phyloP scores from a whole-genome alignment of 805 yeast genomes.

The Candida chilensis region DNA sequence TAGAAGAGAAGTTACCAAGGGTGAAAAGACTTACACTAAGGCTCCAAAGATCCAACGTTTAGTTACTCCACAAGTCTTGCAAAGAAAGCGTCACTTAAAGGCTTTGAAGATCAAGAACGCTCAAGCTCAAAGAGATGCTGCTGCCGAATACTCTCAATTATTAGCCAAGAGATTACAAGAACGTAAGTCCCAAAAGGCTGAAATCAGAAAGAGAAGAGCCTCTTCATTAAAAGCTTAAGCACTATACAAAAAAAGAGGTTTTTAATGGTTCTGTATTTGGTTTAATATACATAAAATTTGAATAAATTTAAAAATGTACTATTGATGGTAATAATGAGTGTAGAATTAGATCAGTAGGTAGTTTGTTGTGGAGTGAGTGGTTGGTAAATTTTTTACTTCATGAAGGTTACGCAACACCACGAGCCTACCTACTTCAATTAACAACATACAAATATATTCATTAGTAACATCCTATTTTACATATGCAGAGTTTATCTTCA shows the following conservation, averaged over 20 bases:
- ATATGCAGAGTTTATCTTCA: constrained; percentile 1
- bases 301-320: too few species aligned
- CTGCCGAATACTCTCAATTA: constrained; percentile 99
- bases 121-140: constrained; percentile 99
- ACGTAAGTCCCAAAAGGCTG: constrained; percentile 98
- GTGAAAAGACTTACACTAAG: constrained; percentile 98
- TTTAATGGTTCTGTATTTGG: too few species aligned
- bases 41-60: constrained; percentile 99
- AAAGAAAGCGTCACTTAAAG: constrained; percentile 96
- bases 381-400: too few species aligned
- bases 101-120: constrained; percentile 94
- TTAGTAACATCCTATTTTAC: too few species aligned
- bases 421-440: too few species aligned
- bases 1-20: constrained; percentile 97
- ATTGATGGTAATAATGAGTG: too few species aligned
- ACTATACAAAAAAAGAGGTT: too few species aligned
- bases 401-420: too few species aligned
- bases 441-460: too few species aligned
- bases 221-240: constrained; percentile 88
- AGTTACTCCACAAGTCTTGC: constrained; percentile 97
- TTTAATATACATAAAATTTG: too few species aligned
- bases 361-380: too few species aligned
- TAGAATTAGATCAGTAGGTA: too few species aligned
- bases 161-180: constrained; percentile 97
- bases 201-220: constrained; percentile 99